Base-by-base conservation (phyloP, 2,329 filamentous ascomycete species). In the Lachnellula cervina region DNA sequence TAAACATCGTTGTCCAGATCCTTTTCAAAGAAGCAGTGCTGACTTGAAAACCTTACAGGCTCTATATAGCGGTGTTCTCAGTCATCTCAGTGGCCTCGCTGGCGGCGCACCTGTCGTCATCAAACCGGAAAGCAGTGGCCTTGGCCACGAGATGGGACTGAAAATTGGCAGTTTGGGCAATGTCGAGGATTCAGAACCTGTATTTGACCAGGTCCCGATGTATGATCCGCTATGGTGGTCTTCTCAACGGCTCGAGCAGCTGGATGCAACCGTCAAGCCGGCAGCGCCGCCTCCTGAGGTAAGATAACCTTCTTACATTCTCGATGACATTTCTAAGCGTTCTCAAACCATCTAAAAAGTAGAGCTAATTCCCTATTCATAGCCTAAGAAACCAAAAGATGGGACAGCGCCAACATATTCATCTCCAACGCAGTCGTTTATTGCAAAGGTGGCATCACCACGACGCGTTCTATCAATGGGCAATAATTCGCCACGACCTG, bases 341-440 rank as follows among this genome's bases (percentile, higher is more conserved):
- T 32, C 28, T 32, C 9, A 8, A 32, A 11, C 28, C 8, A 32
- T 32, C 4, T 2, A 3, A 32, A 28, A 28, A 32, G 28, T 11
- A 32, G 9, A 32, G 28, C 28, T 32, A 32, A 32, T 9, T 32
- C 28, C 28, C 8, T 32, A 11, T 32, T 11, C 28, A 32, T 9
- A 32, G 28, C 28, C 28, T 32, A 32, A 32, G 28, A 85, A 82
- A 65, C 71, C 77, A 14, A 82, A 83, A 28, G 75, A 74, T 57
- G 76, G 78, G 14, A 80, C 80, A 21, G 68, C 76, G 8, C 86
- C 89, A 1, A 92, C 89, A 1, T 97, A 92, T 71, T 90, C 84
- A 2, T 90, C 91, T 1, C 90, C 92, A 0, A 97, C 93, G 0
- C 88, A 93, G 59, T 89, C 93, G 0, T 97, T 90, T 43, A 84